Percentiles rank a stretch among this genome's conserved stretches.
Evolutionary conservation across 2,329 filamentous ascomycete species (phyloP).

Genomic region (Dactylellina drechsleri): DNA sequence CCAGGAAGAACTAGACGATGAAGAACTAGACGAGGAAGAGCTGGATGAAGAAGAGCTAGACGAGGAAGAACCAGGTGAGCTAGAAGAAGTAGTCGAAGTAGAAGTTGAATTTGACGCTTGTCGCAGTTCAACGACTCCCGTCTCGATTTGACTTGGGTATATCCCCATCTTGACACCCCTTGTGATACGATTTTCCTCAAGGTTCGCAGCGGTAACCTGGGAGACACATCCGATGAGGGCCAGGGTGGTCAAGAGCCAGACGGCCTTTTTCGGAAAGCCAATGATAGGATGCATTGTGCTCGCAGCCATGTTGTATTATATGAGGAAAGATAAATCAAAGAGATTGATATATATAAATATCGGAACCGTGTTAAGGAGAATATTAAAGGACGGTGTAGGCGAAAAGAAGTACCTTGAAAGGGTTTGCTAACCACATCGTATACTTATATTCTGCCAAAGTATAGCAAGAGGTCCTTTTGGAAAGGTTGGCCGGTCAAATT

Average conservation of each 20-base stretch:
- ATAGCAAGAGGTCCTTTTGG: not conserved
- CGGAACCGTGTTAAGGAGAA: not conserved
- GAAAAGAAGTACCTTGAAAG: slow-evolving; percentile 6
- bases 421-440: not conserved
- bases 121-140: not conserved
- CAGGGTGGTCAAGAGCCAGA: slow-evolving; percentile 28
- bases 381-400: not conserved
- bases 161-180: slow-evolving; percentile 4
- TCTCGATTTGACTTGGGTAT: slow-evolving; percentile 5
- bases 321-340: no score
- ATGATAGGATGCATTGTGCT: slow-evolving; percentile 20
- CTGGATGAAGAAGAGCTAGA: no score
- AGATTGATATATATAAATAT: not conserved
- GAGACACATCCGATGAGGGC: slow-evolving; percentile 13
- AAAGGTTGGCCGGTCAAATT: not conserved
- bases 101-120: not conserved
- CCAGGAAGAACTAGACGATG: no score
- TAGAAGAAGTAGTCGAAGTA: not conserved
- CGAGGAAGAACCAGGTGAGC: no score
- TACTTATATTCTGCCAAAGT: slow-evolving; percentile 26
- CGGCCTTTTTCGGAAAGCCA: slow-evolving; percentile 13
- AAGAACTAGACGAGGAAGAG: no score
- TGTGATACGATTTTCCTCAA: not conserved
- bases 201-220: slow-evolving; percentile 2
- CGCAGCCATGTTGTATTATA: not conserved